These are phyloP conservation scores for Boletales sp. DNA, from an alignment of 768 basidiomycete species.

Conservation along the genomic window DNA sequence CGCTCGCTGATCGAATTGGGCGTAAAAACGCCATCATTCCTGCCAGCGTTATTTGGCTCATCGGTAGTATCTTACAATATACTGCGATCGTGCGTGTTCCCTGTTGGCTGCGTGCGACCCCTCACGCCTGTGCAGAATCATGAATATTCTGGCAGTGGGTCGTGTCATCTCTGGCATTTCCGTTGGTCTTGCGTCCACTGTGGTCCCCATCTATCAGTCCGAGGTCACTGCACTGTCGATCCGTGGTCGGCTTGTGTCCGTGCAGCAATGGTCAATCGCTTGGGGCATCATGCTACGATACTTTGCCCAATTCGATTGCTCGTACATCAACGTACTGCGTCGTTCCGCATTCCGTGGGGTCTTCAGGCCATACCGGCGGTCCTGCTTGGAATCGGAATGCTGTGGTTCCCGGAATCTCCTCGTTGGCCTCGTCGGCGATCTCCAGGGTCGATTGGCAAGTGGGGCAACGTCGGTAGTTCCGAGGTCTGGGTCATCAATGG, in stretches of 20 bases:
- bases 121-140: constrained; percentile 43
- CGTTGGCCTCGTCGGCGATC: constrained; percentile 75
- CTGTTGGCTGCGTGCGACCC: neutral
- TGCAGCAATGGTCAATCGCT: constrained; percentile 79
- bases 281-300: constrained; percentile 78
- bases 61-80: constrained; percentile 71
- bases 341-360: constrained; percentile 80
- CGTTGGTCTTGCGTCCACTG: constrained; percentile 61
- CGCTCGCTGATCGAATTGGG: constrained; percentile 62
- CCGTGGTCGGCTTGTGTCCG: constrained; percentile 70
- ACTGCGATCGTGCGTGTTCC: constrained; percentile 41
- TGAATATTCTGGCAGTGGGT: constrained; percentile 71
- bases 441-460: constrained; percentile 65
- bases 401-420: constrained; percentile 65
- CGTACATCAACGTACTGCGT: constrained; percentile 59
- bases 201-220: constrained; percentile 74
- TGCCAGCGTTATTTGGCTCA: constrained; percentile 66
- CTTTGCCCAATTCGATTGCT: constrained; percentile 74
- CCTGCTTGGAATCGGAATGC: constrained; percentile 64
- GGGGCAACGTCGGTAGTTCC: constrained; percentile 45
- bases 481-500: constrained; percentile 59
- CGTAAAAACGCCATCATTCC: constrained; percentile 65
- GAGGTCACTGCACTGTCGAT: constrained; percentile 70
- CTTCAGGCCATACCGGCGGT: constrained; percentile 78
- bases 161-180: constrained; percentile 66